phyloP scores from a whole-genome alignment of 768 basidiomycete genomes.

The Strobilomyces dryophilus region DNA sequence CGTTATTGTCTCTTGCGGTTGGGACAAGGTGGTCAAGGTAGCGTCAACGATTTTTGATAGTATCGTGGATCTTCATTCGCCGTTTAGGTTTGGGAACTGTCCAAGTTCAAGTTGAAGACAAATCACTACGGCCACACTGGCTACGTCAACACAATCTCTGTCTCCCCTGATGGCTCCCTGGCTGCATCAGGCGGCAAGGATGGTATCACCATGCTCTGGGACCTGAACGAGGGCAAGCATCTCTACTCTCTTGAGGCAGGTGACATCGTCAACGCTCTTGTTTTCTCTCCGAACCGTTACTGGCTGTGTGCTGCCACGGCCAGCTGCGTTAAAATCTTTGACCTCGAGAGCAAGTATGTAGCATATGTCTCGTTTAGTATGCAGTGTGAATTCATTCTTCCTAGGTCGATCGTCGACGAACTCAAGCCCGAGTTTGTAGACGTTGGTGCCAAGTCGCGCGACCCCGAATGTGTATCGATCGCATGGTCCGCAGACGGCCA shows the following conservation, averaged over 20 bases:
- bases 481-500: slow-evolving; percentile 99
- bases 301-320: slow-evolving; percentile 99
- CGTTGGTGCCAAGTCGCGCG: slow-evolving; percentile 61
- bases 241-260: slow-evolving; percentile 99
- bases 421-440: slow-evolving; percentile 93
- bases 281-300: slow-evolving; percentile 99
- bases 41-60: slow-evolving; percentile 24
- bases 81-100: slow-evolving; percentile 96
- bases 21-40: slow-evolving; percentile 99
- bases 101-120: slow-evolving; percentile 99
- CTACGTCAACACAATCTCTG: slow-evolving; percentile 97
- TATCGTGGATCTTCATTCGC: slow-evolving; percentile 18
- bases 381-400: not conserved
- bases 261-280: slow-evolving; percentile 97
- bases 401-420: slow-evolving; percentile 95
- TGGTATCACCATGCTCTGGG: slow-evolving; percentile 99
- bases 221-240: slow-evolving; percentile 99
- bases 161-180: slow-evolving; percentile 97
- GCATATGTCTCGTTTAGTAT: not conserved
- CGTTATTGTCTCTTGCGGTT: slow-evolving; percentile 97
- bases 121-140: slow-evolving; percentile 99
- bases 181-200: slow-evolving; percentile 99
- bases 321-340: slow-evolving; percentile 98
- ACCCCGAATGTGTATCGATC: slow-evolving; percentile 93
- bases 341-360: slow-evolving; percentile 96